Base-by-base conservation (phyloP, 2,329 filamentous ascomycete species). In the Microdochium bolleyi region DNA sequence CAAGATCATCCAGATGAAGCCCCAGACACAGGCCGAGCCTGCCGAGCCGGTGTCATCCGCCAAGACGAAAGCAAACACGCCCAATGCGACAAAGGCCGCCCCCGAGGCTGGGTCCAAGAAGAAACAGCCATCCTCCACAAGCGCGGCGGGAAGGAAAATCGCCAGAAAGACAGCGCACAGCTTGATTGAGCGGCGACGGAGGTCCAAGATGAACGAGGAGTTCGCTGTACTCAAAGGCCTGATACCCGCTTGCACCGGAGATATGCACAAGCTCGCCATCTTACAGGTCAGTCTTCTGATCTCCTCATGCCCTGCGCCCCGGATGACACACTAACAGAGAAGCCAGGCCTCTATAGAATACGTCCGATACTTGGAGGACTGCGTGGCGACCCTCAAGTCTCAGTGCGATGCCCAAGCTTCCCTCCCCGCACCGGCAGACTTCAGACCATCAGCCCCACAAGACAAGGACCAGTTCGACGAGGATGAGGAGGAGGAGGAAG, bases 1-100 rank as follows among this genome's bases (percentile, higher is more conserved):
- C 62, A 97, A 95, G 73, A 97, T 99, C 66, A 97, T 97, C 54
- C 92, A 97, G 72, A 96, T 97, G 92, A 96, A 95, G 70, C 92
- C 82, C 19, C 71, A 74, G 24, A 62, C 69, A 27, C 72, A 81
- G 59, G 64, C 74, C 55, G 64, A 71, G 52, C 58, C 66, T 34
- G 57, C 59, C 24, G 67, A 65, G 50, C 44, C 58, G 27, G 38
- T 57, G 2, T 48, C 59, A 4, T 34, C 60, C 10, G 32, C 61
- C 19, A 60, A 58, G 49, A 46, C 56, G 21, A 49, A 59, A 1
- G 57, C 62, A 11, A 44, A 57, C 10, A 54, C 60, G 32, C 52
- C 49, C 8, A 54, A 61, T 7, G 58, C 55, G 3, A 22, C 57
- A 3, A 55, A 59, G 25, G 53, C 58, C n/a, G 56, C 54, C 24